Evolutionary conservation across 352 stramenopile genomes (phyloP).

Genomic region (Plasmopara halstedii): DNA sequence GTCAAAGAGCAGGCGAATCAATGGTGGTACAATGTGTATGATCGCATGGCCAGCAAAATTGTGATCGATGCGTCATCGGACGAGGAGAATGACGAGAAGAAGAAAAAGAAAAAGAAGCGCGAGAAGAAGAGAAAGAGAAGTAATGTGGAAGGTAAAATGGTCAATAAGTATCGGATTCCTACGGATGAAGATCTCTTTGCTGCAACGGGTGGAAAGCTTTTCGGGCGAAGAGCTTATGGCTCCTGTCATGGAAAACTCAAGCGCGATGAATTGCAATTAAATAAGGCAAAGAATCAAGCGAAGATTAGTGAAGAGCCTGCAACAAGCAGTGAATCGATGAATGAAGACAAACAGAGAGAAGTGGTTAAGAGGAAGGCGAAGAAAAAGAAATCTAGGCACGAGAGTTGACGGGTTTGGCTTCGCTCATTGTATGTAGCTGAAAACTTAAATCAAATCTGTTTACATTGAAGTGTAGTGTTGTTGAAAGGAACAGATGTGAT

Average conservation of each 20-base stretch:
- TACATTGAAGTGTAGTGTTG: too few species aligned
- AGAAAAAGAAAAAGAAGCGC: slow-evolving; percentile 45
- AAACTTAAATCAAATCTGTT: too few species aligned
- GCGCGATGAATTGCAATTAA: slow-evolving; percentile 56
- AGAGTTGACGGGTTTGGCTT: too few species aligned
- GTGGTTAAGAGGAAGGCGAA: slow-evolving; percentile 8
- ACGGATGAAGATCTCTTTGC: slow-evolving; percentile 96
- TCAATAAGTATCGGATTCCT: slow-evolving; percentile 51
- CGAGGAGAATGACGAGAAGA: slow-evolving; percentile 19
- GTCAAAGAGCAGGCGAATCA: slow-evolving; percentile 61
- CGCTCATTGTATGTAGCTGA: too few species aligned
- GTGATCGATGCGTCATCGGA: slow-evolving; percentile 49
- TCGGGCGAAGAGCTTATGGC: slow-evolving; percentile 90
- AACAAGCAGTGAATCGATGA: slow-evolving; percentile 10
- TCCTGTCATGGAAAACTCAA: slow-evolving; percentile 84
- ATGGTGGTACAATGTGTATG: slow-evolving; percentile 87
- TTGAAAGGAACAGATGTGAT: too few species aligned
- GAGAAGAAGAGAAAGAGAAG: slow-evolving; percentile 29
- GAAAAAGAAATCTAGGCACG: neutral
- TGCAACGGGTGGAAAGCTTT: slow-evolving; percentile 92
- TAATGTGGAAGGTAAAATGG: slow-evolving; percentile 23
- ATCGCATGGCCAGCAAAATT: slow-evolving; percentile 84
- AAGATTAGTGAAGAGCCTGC: slow-evolving; percentile 10
- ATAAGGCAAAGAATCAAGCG: slow-evolving; percentile 21
- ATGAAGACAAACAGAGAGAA: slow-evolving; percentile 15